These are phyloP conservation scores for Xylariales sp. DNA, from an alignment of 2,329 filamentous ascomycete genomes.

Conservation along the genomic window DNA sequence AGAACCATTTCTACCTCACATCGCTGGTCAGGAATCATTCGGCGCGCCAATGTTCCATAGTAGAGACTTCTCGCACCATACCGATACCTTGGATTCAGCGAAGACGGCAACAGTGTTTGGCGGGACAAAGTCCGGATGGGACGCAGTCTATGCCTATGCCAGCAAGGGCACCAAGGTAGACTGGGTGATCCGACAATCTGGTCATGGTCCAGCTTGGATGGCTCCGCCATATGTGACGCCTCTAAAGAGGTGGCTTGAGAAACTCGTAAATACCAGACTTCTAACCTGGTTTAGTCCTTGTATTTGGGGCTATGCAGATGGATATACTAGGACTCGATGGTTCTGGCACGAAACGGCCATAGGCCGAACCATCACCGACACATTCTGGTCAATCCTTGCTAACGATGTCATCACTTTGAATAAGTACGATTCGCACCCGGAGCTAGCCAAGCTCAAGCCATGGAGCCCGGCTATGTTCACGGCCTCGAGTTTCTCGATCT, in stretches of 20 bases:
- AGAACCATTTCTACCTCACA: constrained; percentile 47
- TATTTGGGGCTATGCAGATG: constrained; percentile 62
- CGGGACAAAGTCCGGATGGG: constrained; percentile 58
- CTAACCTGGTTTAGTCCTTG: constrained; percentile 73
- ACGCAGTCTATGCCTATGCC: constrained; percentile 56
- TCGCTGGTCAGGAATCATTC: constrained; percentile 46
- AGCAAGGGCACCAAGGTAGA: constrained; percentile 48
- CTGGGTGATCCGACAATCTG: constrained; percentile 54
- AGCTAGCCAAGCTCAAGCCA: constrained; percentile 49
- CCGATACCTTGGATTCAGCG: constrained; percentile 30
- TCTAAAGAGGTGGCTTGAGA: constrained; percentile 44
- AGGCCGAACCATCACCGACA: constrained; percentile 49
- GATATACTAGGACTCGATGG: constrained; percentile 47
- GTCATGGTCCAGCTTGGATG: constrained; percentile 52
- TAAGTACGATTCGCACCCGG: constrained; percentile 49
- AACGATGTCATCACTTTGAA: constrained; percentile 51
- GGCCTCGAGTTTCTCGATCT: constrained; percentile 51
- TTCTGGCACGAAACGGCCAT: constrained; percentile 55
- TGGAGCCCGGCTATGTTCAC: constrained; percentile 49
- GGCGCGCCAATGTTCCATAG: constrained; percentile 52
- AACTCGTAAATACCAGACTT: constrained; percentile 53
- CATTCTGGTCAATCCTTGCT: constrained; percentile 54
- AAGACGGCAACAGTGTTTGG: constrained; percentile 50
- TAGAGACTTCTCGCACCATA: constrained; percentile 38
- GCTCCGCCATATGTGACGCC: constrained; percentile 45